phyloP scores from a whole-genome alignment of 1,284 basidiomycete species.

The Sporisorium scitamineum region DNA sequence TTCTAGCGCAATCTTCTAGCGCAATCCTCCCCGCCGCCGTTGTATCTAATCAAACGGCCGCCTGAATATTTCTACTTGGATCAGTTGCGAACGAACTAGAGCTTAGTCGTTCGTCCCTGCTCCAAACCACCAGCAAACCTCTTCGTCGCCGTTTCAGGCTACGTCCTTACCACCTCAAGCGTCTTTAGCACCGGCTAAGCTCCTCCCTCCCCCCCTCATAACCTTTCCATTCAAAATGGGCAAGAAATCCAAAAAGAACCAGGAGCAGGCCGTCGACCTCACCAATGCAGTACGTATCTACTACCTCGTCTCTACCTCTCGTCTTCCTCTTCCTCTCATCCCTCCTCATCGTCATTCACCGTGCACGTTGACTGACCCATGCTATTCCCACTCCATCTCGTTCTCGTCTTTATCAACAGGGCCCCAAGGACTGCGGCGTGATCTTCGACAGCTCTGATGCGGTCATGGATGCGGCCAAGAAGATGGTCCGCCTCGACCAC shows the following conservation, averaged over 20 bases:
- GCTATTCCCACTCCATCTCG: not conserved
- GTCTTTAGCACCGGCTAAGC: conserved; percentile 39
- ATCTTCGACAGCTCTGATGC: conserved; percentile 61
- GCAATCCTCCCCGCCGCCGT: conserved; percentile 32
- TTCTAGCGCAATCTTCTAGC: conserved; percentile 18
- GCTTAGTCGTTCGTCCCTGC: conserved; percentile 39
- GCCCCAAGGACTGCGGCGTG: conserved; percentile 60
- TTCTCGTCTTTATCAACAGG: conserved; percentile 20
- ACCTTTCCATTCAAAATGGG: conserved; percentile 43
- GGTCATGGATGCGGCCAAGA: conserved; percentile 52
- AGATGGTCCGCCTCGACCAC: conserved; percentile 59
- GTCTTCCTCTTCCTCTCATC: not conserved
- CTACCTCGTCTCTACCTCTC: too few relatives aligned
- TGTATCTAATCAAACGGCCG: conserved; percentile 29
- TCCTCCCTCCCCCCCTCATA: conserved; percentile 19
- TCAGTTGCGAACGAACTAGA: conserved; percentile 36
- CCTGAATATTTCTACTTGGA: conserved; percentile 20
- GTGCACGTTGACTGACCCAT: not conserved
- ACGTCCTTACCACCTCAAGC: conserved; percentile 24
- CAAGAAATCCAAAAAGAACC: conserved; percentile 58
- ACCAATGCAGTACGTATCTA: conserved; percentile 41
- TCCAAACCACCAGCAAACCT: conserved; percentile 38
- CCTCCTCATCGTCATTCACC: not conserved
- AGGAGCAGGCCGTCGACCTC: conserved; percentile 52
- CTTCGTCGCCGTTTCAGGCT: conserved; percentile 32